phyloP scores from a whole-genome alignment of 805 yeast genomes.

The Lipomyces yamanashiensis region DNA sequence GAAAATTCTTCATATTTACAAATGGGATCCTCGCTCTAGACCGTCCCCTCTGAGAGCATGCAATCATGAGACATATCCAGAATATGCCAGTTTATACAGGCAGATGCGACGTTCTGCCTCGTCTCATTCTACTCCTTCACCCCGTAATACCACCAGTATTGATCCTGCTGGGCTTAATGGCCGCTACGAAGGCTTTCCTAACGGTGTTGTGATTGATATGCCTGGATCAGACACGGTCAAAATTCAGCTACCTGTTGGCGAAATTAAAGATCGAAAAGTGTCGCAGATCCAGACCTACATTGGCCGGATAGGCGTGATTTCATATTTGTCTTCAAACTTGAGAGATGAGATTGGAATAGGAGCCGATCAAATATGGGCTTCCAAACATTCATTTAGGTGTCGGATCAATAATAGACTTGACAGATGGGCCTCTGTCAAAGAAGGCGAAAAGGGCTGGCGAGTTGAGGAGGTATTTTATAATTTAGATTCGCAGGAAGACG shows the following conservation, averaged over 20 bases:
- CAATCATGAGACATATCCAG: slow-evolving; percentile 44
- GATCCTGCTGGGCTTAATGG: slow-evolving; percentile 9
- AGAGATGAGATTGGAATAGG: slow-evolving; percentile 31
- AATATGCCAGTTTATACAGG: slow-evolving; percentile 40
- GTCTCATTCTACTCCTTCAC: neutral
- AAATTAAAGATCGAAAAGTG: slow-evolving; percentile 19
- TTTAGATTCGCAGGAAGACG: slow-evolving; percentile 10
- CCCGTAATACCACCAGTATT: neutral
- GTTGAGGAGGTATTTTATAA: slow-evolving; percentile 2
- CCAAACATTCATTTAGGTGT: slow-evolving; percentile 18
- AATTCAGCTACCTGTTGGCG: slow-evolving; percentile 9
- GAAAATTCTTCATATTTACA: slow-evolving; percentile 40
- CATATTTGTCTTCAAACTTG: slow-evolving; percentile 36
- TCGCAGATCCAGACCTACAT: slow-evolving; percentile 37
- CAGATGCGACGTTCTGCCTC: slow-evolving; percentile 39
- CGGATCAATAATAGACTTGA: slow-evolving; percentile 20
- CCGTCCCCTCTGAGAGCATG: slow-evolving; percentile 42
- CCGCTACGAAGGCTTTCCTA: slow-evolving; percentile 34
- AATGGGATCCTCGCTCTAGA: slow-evolving; percentile 38
- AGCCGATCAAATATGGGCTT: slow-evolving; percentile 31
- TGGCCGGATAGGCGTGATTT: slow-evolving; percentile 43
- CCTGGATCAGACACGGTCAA: slow-evolving; percentile 2
- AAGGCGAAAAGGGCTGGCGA: neutral
- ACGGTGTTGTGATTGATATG: slow-evolving; percentile 18
- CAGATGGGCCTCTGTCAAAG: slow-evolving; percentile 16